Conservation (phyloP, 129 eudicot genomes). For the Arctium minus region DNA sequence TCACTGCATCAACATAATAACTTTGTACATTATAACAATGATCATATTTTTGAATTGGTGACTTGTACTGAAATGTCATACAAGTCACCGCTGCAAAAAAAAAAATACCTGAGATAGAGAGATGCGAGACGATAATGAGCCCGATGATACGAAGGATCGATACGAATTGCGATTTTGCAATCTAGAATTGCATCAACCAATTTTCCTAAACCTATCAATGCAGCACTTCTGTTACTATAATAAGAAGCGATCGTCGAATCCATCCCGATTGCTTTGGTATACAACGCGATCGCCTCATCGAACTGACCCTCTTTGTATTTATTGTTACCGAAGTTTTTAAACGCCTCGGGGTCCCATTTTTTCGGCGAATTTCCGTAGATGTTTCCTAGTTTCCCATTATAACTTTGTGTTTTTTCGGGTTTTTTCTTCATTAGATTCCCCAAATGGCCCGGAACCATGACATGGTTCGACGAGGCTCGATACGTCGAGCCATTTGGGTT, state of each 20-base stretch:
- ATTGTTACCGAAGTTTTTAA: constrained; percentile 70
- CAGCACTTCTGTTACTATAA: constrained; percentile 80
- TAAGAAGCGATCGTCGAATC: constrained; percentile 57
- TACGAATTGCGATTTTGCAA: constrained; percentile 60
- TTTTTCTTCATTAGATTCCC: constrained; percentile 51
- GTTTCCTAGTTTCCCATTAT: constrained; percentile 24
- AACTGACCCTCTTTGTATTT: constrained; percentile 65
- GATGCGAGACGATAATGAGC: constrained; percentile 79
- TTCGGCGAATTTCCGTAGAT: constrained; percentile 20
- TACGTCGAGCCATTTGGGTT: constrained; percentile 28
- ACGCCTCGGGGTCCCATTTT: constrained; percentile 48
- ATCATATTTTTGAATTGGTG: not conserved
- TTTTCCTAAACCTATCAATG: constrained; percentile 64
- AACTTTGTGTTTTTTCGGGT: constrained; percentile 4
- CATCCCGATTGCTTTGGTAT: constrained; percentile 59
- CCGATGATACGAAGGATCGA: constrained; percentile 63
- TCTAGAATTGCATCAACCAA: constrained; percentile 66
- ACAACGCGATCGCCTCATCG: constrained; percentile 65
- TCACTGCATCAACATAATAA: not conserved
- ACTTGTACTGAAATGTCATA: not conserved
- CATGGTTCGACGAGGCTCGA: constrained; percentile 54
- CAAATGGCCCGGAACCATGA: constrained; percentile 50
- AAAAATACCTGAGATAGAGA: constrained; percentile 52
- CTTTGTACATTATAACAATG: not conserved
- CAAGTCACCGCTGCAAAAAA: not conserved